A percentile compares a stretch with the other conserved stretches of the same genome.
Conservation (phyloP, 768 basidiomycete genomes). For the Krasilnikovozyma curviuscula region DNA sequence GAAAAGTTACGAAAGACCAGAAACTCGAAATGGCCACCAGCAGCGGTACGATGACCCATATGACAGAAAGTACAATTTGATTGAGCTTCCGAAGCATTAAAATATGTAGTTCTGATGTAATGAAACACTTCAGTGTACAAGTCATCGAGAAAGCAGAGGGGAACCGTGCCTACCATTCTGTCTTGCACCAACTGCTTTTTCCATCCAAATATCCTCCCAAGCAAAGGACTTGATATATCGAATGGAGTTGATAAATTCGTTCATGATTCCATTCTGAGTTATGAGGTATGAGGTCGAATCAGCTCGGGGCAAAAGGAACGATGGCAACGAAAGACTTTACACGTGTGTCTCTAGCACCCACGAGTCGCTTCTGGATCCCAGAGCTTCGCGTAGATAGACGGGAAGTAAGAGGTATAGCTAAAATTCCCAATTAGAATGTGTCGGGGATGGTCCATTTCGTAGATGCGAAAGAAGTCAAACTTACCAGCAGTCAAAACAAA, state of each 20-base stretch:
- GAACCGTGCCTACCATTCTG: too few species aligned
- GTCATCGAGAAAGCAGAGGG: too few species aligned
- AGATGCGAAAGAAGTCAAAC: not conserved
- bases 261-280: too few species aligned
- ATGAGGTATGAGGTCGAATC: too few species aligned
- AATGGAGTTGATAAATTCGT: constrained; percentile 9
- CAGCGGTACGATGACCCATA: constrained; percentile 62
- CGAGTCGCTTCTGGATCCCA: constrained; percentile 8
- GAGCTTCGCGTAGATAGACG: constrained; percentile 3
- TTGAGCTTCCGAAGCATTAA: constrained; percentile 57
- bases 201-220: constrained; percentile 59
- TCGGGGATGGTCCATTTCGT: not conserved
- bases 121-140: too few species aligned
- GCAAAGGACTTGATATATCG: constrained; percentile 45
- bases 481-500: too few species aligned
- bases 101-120: constrained; percentile 48
- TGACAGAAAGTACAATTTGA: constrained; percentile 43
- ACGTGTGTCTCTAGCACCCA: constrained; percentile 2
- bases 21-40: constrained; percentile 64
- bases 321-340: too few species aligned
- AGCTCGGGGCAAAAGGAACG: too few species aligned
- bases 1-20: constrained; percentile 37
- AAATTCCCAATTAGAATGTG: not conserved
- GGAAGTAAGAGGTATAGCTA: not conserved
- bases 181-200: constrained; percentile 35